These are phyloP conservation scores for barley (Hordeum vulgare) DNA, from an alignment of 176 grass and related monocot species.

Conservation along the genomic window DNA sequence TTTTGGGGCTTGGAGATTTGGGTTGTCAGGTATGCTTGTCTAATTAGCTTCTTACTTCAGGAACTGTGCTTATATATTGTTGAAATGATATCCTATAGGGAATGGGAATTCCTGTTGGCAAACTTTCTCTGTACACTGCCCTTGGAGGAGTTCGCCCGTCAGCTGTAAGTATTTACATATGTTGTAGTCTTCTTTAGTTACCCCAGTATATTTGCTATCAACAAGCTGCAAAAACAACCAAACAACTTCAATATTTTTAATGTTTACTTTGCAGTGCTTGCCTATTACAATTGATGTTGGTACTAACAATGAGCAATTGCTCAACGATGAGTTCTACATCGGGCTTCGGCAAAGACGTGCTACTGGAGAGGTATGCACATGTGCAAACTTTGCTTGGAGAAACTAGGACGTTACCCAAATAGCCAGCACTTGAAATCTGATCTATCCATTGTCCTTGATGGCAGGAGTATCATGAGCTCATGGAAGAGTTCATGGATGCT, in stretches of 20 bases:
- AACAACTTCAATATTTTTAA: background rate
- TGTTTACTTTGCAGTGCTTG: slow-evolving; percentile 65
- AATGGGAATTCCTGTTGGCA: slow-evolving; percentile 99
- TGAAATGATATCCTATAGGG: slow-evolving; percentile 57
- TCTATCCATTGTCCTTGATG: slow-evolving; percentile 1
- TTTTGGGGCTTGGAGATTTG: slow-evolving; percentile 97
- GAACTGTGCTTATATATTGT: slow-evolving; percentile 20
- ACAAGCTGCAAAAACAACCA: background rate
- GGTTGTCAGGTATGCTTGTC: slow-evolving; percentile 83
- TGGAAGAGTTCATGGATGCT: slow-evolving; percentile 91
- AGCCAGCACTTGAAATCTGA: slow-evolving; percentile 18
- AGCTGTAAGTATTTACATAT: slow-evolving; percentile 52
- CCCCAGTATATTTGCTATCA: background rate
- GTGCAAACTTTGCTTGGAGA: background rate
- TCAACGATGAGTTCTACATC: slow-evolving; percentile 96
- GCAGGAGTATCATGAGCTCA: slow-evolving; percentile 88
- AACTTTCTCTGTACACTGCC: slow-evolving; percentile 96
- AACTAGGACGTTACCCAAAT: background rate
- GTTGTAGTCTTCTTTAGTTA: background rate
- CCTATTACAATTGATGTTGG: slow-evolving; percentile 98
- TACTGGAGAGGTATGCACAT: slow-evolving; percentile 62
- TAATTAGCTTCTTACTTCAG: slow-evolving; percentile 10
- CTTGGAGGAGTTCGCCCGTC: slow-evolving; percentile 92
- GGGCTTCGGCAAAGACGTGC: slow-evolving; percentile 85
- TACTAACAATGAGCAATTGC: slow-evolving; percentile 77